phyloP scores from a whole-genome alignment of 2,329 filamentous ascomycete genomes.

The Cytospora paraplurivora region DNA sequence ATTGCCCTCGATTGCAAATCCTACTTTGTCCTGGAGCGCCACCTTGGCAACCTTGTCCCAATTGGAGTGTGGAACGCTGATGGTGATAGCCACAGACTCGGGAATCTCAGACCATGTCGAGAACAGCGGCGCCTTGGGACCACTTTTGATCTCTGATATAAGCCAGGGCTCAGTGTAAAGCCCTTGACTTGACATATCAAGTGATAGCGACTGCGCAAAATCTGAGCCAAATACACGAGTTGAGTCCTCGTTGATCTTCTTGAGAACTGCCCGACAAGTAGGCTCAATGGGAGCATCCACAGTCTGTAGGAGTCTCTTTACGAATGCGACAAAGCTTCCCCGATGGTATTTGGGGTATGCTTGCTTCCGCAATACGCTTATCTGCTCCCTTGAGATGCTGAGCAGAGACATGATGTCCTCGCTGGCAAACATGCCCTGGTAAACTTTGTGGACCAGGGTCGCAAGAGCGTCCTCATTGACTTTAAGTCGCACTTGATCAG shows the following conservation, averaged over 20 bases:
- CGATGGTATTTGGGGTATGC: conserved; percentile 41
- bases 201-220: conserved; percentile 40
- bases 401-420: conserved; percentile 39
- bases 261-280: conserved; percentile 37
- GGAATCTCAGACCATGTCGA: conserved; percentile 43
- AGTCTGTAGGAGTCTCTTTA: conserved; percentile 41
- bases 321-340: conserved; percentile 43
- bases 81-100: conserved; percentile 40
- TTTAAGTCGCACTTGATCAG: conserved; percentile 29
- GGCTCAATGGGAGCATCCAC: conserved; percentile 41
- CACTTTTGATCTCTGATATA: conserved; percentile 30
- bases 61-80: conserved; percentile 38
- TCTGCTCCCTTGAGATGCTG: conserved; percentile 19
- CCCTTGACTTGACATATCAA: conserved; percentile 41
- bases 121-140: conserved; percentile 35
- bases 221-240: conserved; percentile 37
- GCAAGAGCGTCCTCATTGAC: conserved; percentile 44
- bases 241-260: conserved; percentile 37
- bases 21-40: conserved; percentile 25
- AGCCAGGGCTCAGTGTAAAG: conserved; percentile 40
- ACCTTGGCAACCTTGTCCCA: conserved; percentile 36
- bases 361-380: conserved; percentile 12
- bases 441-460: conserved; percentile 44
- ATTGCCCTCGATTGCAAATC: conserved; percentile 25
- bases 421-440: conserved; percentile 47